These are phyloP conservation scores for Suillus alpinus DNA, from an alignment of 768 basidiomycete species.

Conservation along the genomic window DNA sequence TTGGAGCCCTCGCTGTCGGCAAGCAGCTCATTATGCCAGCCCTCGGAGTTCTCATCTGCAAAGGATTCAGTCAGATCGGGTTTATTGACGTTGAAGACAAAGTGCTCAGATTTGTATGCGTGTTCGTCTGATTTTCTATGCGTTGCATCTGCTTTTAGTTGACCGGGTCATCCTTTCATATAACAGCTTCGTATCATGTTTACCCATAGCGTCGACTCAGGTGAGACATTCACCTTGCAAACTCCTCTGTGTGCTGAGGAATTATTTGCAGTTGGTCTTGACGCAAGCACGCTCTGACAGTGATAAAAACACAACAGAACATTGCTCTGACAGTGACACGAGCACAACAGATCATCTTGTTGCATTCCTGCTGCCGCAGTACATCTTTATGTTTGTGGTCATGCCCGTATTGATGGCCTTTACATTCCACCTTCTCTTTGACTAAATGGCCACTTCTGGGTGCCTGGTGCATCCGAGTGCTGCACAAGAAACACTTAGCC, in stretches of 20 bases:
- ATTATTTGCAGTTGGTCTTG: slow-evolving; percentile 45
- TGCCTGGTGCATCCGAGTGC: not conserved
- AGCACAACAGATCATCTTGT: slow-evolving; percentile 46
- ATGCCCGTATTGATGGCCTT: not conserved
- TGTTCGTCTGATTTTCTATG: slow-evolving; percentile 41
- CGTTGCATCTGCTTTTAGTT: not conserved
- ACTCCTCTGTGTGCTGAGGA: not conserved
- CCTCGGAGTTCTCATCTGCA: slow-evolving; percentile 55
- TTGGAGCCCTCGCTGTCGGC: slow-evolving; percentile 48
- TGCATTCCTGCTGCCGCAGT: slow-evolving; percentile 3
- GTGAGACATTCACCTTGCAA: slow-evolving; percentile 22
- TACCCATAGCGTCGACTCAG: slow-evolving; percentile 62
- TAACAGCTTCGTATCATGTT: slow-evolving; percentile 53
- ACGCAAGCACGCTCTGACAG: slow-evolving; percentile 61
- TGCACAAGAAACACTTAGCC: not conserved
- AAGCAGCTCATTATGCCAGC: slow-evolving; percentile 59
- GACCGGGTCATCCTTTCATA: not conserved
- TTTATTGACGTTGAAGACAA: slow-evolving; percentile 51
- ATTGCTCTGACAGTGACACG: slow-evolving; percentile 45
- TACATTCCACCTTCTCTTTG: not conserved
- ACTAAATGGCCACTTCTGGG: not conserved
- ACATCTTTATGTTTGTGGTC: not conserved
- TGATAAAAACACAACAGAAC: slow-evolving; percentile 51
- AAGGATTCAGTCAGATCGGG: slow-evolving; percentile 44
- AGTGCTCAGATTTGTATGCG: slow-evolving; percentile 64